Evolutionary conservation across 306 rosid species (phyloP), one percentile per base, ranked within the genome.

Genomic region (Gynostemma pentaphyllum): DNA sequence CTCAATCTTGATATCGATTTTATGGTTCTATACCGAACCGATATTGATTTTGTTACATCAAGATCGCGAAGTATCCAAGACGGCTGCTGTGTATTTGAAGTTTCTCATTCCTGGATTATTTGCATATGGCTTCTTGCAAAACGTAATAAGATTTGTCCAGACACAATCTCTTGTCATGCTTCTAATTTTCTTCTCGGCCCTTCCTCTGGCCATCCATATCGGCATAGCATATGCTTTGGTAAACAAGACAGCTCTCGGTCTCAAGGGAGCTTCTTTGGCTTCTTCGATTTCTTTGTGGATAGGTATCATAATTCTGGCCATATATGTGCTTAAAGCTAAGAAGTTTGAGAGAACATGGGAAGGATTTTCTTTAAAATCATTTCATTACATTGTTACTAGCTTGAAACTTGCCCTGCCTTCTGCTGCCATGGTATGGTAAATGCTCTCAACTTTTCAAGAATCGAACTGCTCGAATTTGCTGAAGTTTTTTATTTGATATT

Each of bases 381-480:
- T 83, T 46, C 3, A 39, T 70, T 78, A 73, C 7, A 30, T 89
- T 30, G 7, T 82, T 12, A 52, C 70, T 8, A 70, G 69, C 72
- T 65, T 89, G 61, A 89, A 77, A 82, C 79, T 89, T 9, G 81
- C 89, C 63, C 54, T 89, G 16, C 84, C 91, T 21, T 89, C 91
- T 21, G 87, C 84, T 0, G 83, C 82, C 48, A 86, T 86, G 95
- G 76, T 83, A 26, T 83, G 97, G 91, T 86, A 77, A 80, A 87
- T 63, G 13, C 40, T 37, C 39, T 68, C 30, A 56, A 41, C 11
- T 22, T 27, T 41, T 1, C 41, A 46, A 62, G 34, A n/a, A n/a
- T n/a, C n/a, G n/a, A n/a, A n/a, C n/a, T n/a, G n/a, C n/a, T n/a
- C n/a, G n/a, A 28, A 22, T 32, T 55, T 65, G 2, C 22, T 9